A percentile compares a stretch with the other conserved stretches of the same genome.
Evolutionary conservation across 1,139 yeast species (phyloP).

Genomic region (Lodderomyces margitis): DNA sequence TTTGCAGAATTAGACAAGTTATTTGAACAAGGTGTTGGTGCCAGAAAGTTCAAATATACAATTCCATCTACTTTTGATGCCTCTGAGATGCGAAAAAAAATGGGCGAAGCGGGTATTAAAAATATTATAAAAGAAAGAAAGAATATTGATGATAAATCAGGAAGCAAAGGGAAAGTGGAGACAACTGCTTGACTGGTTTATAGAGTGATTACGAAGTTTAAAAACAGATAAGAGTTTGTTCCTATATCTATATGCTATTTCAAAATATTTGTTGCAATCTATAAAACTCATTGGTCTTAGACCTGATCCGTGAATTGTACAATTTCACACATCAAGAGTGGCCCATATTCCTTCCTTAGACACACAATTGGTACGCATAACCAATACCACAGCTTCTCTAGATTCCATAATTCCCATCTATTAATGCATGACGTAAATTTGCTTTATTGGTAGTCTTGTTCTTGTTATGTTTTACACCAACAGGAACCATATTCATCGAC

Average conservation of each 20-base stretch:
- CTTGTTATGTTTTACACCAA: slow-evolving; percentile 33
- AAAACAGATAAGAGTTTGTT: too few relatives aligned
- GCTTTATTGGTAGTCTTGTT: slow-evolving; percentile 38
- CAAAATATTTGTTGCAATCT: too few relatives aligned
- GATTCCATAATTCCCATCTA: slow-evolving; percentile 43
- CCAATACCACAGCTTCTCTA: too few relatives aligned
- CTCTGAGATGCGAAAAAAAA: slow-evolving; percentile 32
- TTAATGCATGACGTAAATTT: slow-evolving; percentile 41
- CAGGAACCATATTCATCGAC: slow-evolving; percentile 39
- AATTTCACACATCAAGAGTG: too few relatives aligned
- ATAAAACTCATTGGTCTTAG: too few relatives aligned
- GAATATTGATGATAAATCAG: slow-evolving; percentile 10
- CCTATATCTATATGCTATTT: too few relatives aligned
- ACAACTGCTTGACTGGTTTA: too few relatives aligned
- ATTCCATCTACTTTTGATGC: slow-evolving; percentile 32
- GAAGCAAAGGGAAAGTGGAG: too few relatives aligned
- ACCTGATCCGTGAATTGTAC: too few relatives aligned
- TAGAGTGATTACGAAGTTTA: too few relatives aligned
- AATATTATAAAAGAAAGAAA: slow-evolving; percentile 25
- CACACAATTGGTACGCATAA: too few relatives aligned
- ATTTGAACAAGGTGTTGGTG: slow-evolving; percentile 41
- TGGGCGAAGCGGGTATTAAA: slow-evolving; percentile 36
- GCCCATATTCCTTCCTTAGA: too few relatives aligned
- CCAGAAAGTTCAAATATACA: slow-evolving; percentile 39
- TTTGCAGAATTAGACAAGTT: slow-evolving; percentile 58